A percentile compares a stretch with the other conserved stretches of the same genome.
phyloP scores from a whole-genome alignment of 164 flowering plant genomes.

The Brasenia schreberi region DNA sequence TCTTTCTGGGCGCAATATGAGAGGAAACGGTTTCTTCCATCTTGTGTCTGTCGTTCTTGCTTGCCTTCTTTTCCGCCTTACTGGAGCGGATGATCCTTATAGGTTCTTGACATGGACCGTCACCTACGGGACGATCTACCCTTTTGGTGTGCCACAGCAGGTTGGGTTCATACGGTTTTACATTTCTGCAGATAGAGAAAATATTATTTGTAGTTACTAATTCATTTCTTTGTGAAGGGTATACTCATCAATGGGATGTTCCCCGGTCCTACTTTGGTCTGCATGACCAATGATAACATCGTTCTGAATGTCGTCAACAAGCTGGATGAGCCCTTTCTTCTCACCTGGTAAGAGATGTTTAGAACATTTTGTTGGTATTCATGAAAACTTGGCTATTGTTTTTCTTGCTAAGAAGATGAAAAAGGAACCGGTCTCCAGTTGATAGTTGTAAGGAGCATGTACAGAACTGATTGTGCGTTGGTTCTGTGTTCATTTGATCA shows the following conservation, averaged over 20 bases:
- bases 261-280: slow-evolving; percentile 51
- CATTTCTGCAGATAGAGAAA: neutral
- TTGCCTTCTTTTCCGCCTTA: slow-evolving; percentile 17
- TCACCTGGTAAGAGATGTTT: neutral
- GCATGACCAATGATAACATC: slow-evolving; percentile 46
- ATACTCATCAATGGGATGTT: slow-evolving; percentile 51
- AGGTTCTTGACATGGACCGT: slow-evolving; percentile 70
- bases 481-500: no score
- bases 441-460: no score
- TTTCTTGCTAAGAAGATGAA: no score
- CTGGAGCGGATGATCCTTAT: slow-evolving; percentile 64
- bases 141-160: slow-evolving; percentile 81
- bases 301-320: slow-evolving; percentile 47
- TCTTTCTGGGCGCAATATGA: neutral
- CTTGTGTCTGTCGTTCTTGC: slow-evolving; percentile 14
- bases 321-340: slow-evolving; percentile 48
- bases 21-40: neutral
- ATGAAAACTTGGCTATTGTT: no score
- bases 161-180: slow-evolving; percentile 15
- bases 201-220: neutral
- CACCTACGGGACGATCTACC: slow-evolving; percentile 63
- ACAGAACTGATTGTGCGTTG: no score
- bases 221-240: slow-evolving; percentile 15
- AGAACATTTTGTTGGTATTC: no score
- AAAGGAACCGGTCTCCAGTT: no score